Evolutionary conservation across 805 yeast genomes (phyloP).

Genomic region (Candida jianshihensis): DNA sequence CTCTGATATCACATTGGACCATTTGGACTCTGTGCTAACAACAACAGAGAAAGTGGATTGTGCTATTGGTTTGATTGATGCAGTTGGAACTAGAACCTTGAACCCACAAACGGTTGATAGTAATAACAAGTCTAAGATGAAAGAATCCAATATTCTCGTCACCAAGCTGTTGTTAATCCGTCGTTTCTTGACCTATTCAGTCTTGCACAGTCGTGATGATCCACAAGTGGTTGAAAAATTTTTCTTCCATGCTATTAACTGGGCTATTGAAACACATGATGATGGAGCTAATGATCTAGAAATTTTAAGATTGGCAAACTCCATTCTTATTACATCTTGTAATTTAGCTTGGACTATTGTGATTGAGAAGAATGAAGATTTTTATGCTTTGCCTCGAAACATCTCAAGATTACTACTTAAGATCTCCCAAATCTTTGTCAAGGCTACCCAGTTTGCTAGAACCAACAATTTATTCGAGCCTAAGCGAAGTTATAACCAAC

Average conservation of each 20-base stretch:
- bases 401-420: slow-evolving; percentile 49
- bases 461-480: slow-evolving; percentile 37
- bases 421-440: slow-evolving; percentile 42
- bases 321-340: slow-evolving; percentile 47
- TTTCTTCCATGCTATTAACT: slow-evolving; percentile 39
- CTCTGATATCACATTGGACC: slow-evolving; percentile 46
- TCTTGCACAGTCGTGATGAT: slow-evolving; percentile 21
- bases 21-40: slow-evolving; percentile 33
- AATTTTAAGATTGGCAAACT: slow-evolving; percentile 56
- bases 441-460: slow-evolving; percentile 43
- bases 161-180: slow-evolving; percentile 57
- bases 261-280: slow-evolving; percentile 53
- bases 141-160: slow-evolving; percentile 46
- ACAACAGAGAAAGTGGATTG: slow-evolving; percentile 34
- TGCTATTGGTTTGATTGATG: slow-evolving; percentile 39
- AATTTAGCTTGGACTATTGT: slow-evolving; percentile 31
- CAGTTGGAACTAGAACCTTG: slow-evolving; percentile 52
- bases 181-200: slow-evolving; percentile 38
- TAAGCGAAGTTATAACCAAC: slow-evolving; percentile 55
- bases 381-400: slow-evolving; percentile 36
- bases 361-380: slow-evolving; percentile 25
- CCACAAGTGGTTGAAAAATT: slow-evolving; percentile 35
- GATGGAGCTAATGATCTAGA: slow-evolving; percentile 46
- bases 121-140: slow-evolving; percentile 10
- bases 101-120: slow-evolving; percentile 29